phyloP scores from a whole-genome alignment of 176 grass and related monocot genomes.

The Aegilops tauschii region DNA sequence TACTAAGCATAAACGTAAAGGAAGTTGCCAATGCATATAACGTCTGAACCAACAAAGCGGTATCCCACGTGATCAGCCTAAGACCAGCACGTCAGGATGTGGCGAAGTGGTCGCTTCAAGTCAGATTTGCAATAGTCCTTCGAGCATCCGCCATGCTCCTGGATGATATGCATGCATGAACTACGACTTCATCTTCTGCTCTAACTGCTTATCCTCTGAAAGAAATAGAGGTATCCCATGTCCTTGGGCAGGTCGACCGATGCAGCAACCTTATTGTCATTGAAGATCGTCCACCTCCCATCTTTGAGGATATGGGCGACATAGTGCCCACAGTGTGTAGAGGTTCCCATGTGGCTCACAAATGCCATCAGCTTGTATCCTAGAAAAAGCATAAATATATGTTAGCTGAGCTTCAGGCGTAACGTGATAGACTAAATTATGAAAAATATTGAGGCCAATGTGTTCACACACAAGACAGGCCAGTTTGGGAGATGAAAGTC shows the following conservation, averaged over 20 bases:
- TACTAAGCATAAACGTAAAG: background rate
- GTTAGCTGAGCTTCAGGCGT: background rate
- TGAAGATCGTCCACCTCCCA: constrained; percentile 88
- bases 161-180: background rate
- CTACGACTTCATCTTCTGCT: constrained; percentile 3
- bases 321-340: constrained; percentile 95
- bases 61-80: background rate
- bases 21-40: background rate
- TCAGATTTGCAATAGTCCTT: background rate
- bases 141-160: background rate
- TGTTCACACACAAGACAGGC: background rate
- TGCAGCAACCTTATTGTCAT: constrained; percentile 82
- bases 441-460: background rate
- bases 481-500: background rate
- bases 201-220: constrained; percentile 58
- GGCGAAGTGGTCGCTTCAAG: background rate
- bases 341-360: constrained; percentile 94
- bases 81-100: background rate
- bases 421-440: background rate
- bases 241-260: constrained; percentile 95
- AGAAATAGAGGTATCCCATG: constrained; percentile 98
- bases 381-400: constrained; percentile 21
- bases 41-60: background rate
- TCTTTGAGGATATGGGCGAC: constrained; percentile 87
- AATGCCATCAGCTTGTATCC: constrained; percentile 89